Conservation (phyloP, 2,329 filamentous ascomycete species). For the Exophiala aquamarina region DNA sequence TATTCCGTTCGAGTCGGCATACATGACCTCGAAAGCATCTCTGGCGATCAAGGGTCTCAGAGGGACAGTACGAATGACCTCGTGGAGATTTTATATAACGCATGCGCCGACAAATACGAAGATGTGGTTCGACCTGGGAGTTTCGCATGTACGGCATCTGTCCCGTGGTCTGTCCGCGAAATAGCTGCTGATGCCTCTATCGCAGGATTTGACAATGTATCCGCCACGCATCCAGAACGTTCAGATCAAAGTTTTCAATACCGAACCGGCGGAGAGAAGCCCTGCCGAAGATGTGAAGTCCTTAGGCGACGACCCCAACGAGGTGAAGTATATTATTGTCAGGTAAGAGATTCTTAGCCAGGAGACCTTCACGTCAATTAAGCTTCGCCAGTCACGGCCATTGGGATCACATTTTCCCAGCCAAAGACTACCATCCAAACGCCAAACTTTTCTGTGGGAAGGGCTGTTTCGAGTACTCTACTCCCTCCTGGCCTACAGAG, state of each 20-base stretch:
- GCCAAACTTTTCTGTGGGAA: not conserved
- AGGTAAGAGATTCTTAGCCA: not conserved
- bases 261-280: slow-evolving; percentile 22
- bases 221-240: slow-evolving; percentile 8
- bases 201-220: slow-evolving; percentile 10
- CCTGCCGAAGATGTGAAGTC: slow-evolving; percentile 26
- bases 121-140: slow-evolving; percentile 31
- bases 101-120: slow-evolving; percentile 15
- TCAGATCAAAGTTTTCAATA: slow-evolving; percentile 27
- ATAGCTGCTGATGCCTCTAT: slow-evolving; percentile 2
- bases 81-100: slow-evolving; percentile 2
- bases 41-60: not conserved
- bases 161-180: slow-evolving; percentile 9
- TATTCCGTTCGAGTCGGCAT: not conserved
- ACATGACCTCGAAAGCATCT: not conserved
- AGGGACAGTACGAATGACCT: not conserved
- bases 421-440: slow-evolving; percentile 12
- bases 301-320: slow-evolving; percentile 25
- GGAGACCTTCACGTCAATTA: not conserved
- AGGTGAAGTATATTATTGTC: slow-evolving; percentile 1
- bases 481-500: not conserved
- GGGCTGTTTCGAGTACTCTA: slow-evolving; percentile 1
- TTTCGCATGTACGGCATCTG: slow-evolving; percentile 30
- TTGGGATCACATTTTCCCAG: slow-evolving; percentile 31
- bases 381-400: slow-evolving; percentile 23